Evolutionary conservation across 768 basidiomycete species (phyloP), one percentile per base, ranked within the genome.

Genomic region (Favolaschia claudopus): DNA sequence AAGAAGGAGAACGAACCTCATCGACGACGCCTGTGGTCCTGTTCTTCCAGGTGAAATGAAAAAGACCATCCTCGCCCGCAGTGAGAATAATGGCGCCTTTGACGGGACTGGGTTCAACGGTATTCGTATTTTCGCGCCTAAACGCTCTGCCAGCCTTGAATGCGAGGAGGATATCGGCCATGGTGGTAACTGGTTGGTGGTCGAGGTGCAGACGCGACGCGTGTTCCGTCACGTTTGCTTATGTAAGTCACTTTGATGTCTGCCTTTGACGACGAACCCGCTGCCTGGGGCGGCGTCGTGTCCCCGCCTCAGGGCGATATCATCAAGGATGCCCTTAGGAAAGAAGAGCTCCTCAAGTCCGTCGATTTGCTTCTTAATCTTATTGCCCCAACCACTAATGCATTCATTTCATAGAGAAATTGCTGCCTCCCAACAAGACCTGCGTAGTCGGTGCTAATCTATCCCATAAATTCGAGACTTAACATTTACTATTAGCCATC

Each of bases 1-100:
- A 36, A 48, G 57, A 44, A 50, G 20, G n/a, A 49, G 5, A 24
- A 66, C 76, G 19, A 36, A 88, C 90, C 77, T 93, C 92, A 65
- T 88, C 88, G 9, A 82, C 72, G 14, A 74, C 74, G 40, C 84
- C 81, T 3, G 85, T 88, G 13, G 77, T 77, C 66, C 92, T 79
- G 70, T 92, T 87, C 76, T 86, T 90, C 92, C 92, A 94, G 50
- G 84, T 77, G 64, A 94, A 91, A 72, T 89, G 92, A 59, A 93
- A 71, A 45, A 93, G 77, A 6, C 85, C 90, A 63, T 94, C 92
- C 0, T 92, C 91, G 36, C 84, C 86, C 57, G 82, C 86, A 22
- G 83, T 79, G 38, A 93, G 78, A 13, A 87, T 71, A 63, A 94
- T 79, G 19, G 91, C 89, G 54, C 92, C 92, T 72, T 93, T 94